Conservation (phyloP, 805 yeast species). For the Komagataella mondaviorum region DNA sequence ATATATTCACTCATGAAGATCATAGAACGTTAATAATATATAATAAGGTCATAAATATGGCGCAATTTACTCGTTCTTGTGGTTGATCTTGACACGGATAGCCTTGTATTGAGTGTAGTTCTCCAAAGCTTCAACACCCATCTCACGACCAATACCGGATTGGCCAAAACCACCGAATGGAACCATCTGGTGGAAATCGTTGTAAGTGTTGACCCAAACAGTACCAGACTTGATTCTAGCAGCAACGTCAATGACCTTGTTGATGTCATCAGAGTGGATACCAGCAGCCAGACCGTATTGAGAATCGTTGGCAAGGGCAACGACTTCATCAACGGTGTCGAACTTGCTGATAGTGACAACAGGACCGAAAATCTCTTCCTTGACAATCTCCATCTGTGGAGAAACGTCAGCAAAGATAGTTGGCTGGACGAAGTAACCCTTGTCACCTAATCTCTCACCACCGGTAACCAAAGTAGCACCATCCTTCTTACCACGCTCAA, state of each 20-base stretch:
- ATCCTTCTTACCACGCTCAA: slow-evolving; percentile 49
- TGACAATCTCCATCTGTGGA: slow-evolving; percentile 60
- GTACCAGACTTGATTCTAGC: slow-evolving; percentile 65
- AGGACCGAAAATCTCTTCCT: slow-evolving; percentile 90
- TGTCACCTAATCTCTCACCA: slow-evolving; percentile 61
- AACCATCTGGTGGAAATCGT: slow-evolving; percentile 51
- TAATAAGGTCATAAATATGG: background rate
- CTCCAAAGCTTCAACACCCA: slow-evolving; percentile 56
- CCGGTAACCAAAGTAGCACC: slow-evolving; percentile 70
- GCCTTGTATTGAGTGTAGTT: slow-evolving; percentile 56
- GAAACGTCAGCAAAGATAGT: slow-evolving; percentile 77
- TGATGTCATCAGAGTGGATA: slow-evolving; percentile 59
- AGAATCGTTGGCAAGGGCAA: slow-evolving; percentile 62
- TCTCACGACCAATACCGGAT: slow-evolving; percentile 63
- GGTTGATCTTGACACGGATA: slow-evolving; percentile 28
- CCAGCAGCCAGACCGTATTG: slow-evolving; percentile 84
- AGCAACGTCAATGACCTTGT: slow-evolving; percentile 55
- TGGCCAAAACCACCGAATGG: slow-evolving; percentile 64
- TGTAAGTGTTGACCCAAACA: slow-evolving; percentile 68
- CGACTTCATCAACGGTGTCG: slow-evolving; percentile 58
- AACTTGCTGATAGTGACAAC: slow-evolving; percentile 69
- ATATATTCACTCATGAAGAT: background rate
- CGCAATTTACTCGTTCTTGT: background rate
- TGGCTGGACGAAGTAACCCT: slow-evolving; percentile 67
- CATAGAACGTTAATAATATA: background rate